Evolutionary conservation across 2,329 filamentous ascomycete species (phyloP).

Genomic region (Colletotrichum sp.): DNA sequence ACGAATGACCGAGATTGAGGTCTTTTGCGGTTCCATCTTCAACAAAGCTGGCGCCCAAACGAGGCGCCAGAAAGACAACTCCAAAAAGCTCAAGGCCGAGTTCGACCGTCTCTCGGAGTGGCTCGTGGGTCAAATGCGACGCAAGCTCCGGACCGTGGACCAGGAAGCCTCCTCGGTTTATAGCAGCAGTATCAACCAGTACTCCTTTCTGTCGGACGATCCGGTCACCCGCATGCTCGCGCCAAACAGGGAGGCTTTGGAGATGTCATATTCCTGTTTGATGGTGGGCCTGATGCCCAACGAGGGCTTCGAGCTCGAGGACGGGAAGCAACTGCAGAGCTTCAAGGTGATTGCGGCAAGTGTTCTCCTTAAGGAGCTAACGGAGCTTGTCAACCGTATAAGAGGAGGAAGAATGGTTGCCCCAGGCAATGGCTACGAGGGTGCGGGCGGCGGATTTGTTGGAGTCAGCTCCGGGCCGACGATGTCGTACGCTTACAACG

Average conservation of each 20-base stretch:
- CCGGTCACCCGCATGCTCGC: background rate
- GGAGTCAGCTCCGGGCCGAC: slow-evolving; percentile 1
- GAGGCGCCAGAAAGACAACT: slow-evolving; percentile 55
- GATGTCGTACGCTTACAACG: background rate
- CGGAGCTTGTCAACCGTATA: slow-evolving; percentile 9
- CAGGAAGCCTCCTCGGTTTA: background rate
- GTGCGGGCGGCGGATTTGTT: background rate
- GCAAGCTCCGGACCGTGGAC: background rate
- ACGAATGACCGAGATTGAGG: slow-evolving; percentile 55
- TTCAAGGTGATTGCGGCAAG: slow-evolving; percentile 43
- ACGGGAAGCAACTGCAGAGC: slow-evolving; percentile 29
- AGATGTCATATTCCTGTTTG: slow-evolving; percentile 40
- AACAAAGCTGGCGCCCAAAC: slow-evolving; percentile 56
- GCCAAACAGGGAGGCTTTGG: slow-evolving; percentile 30
- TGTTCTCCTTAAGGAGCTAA: slow-evolving; percentile 36
- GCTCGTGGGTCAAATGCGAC: slow-evolving; percentile 41
- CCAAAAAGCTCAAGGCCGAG: slow-evolving; percentile 55
- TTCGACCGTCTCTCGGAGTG: slow-evolving; percentile 52
- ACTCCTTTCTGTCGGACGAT: background rate
- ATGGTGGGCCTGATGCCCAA: slow-evolving; percentile 25
- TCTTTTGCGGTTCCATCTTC: slow-evolving; percentile 61
- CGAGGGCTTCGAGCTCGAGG: slow-evolving; percentile 22
- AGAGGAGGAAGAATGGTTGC: background rate
- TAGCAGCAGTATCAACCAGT: background rate
- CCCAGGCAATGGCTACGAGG: background rate